Percentiles rank a stretch among this genome's conserved stretches.
phyloP scores from a whole-genome alignment of 2,329 filamentous ascomycete genomes.

The Acephala macrosclerotiorum region DNA sequence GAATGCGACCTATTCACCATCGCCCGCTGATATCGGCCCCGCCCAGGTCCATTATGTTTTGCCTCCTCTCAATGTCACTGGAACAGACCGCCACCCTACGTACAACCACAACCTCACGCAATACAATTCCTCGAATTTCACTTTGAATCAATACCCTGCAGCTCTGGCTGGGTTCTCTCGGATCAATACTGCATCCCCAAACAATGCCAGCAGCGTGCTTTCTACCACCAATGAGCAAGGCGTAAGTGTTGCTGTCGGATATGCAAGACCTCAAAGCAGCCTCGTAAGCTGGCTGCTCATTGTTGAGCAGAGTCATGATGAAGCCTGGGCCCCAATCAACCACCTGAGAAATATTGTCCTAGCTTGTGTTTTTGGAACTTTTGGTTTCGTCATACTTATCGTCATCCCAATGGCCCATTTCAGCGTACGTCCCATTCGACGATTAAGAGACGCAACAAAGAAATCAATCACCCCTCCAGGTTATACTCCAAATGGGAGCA shows the following conservation, averaged over 20 bases:
- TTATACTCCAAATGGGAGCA: slow-evolving; percentile 42
- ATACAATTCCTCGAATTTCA: slow-evolving; percentile 56
- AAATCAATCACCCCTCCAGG: slow-evolving; percentile 43
- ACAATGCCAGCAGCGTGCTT: slow-evolving; percentile 74
- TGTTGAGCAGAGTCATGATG: slow-evolving; percentile 76
- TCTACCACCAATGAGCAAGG: slow-evolving; percentile 77
- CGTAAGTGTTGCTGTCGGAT: slow-evolving; percentile 78
- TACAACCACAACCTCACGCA: slow-evolving; percentile 49
- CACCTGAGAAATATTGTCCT: slow-evolving; percentile 82
- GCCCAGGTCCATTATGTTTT: slow-evolving; percentile 66
- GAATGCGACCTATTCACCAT: slow-evolving; percentile 53
- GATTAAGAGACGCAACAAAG: slow-evolving; percentile 42
- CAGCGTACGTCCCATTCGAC: slow-evolving; percentile 73
- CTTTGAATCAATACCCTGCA: slow-evolving; percentile 67
- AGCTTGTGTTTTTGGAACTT: slow-evolving; percentile 84
- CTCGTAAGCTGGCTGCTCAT: slow-evolving; percentile 85
- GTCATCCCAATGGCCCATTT: slow-evolving; percentile 83
- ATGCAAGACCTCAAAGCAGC: slow-evolving; percentile 70
- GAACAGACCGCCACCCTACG: slow-evolving; percentile 56
- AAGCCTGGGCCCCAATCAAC: slow-evolving; percentile 79
- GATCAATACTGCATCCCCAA: slow-evolving; percentile 53
- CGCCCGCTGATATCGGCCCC: slow-evolving; percentile 49
- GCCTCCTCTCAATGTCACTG: slow-evolving; percentile 54
- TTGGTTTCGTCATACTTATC: slow-evolving; percentile 74
- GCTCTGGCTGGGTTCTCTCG: slow-evolving; percentile 65